Evolutionary conservation across 2,329 filamentous ascomycete genomes (phyloP).

Genomic region (Teratosphaeria epicoccoides): DNA sequence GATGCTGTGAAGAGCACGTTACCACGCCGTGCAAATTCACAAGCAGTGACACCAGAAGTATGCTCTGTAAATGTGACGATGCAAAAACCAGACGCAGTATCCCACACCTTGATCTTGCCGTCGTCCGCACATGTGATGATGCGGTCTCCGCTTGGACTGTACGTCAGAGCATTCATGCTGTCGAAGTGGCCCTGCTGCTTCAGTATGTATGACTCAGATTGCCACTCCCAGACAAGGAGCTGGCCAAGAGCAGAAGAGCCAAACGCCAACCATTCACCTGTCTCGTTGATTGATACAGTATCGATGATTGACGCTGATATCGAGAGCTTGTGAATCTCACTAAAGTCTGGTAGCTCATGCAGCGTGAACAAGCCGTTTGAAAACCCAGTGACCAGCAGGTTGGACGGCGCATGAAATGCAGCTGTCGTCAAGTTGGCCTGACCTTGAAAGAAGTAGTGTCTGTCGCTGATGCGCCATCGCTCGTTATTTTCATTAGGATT

Average conservation of each 20-base stretch:
- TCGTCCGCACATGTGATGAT: conserved; percentile 93
- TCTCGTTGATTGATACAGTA: conserved; percentile 85
- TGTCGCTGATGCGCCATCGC: conserved; percentile 83
- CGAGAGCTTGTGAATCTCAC: conserved; percentile 82
- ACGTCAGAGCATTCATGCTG: conserved; percentile 83
- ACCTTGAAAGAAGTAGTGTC: conserved; percentile 82
- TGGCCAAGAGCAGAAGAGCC: conserved; percentile 92
- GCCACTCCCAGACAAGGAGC: conserved; percentile 98
- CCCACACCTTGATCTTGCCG: conserved; percentile 98
- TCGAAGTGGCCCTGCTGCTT: conserved; percentile 98
- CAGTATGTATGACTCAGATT: conserved; percentile 95
- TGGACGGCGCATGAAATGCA: conserved; percentile 75
- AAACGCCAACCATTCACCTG: conserved; percentile 94
- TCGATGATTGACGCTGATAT: conserved; percentile 97
- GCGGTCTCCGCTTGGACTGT: conserved; percentile 85
- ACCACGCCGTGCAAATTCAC: conserved; percentile 88
- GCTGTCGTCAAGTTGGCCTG: conserved; percentile 79
- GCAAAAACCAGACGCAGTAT: conserved; percentile 91
- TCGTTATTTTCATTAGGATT: conserved; percentile 53
- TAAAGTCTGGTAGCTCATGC: conserved; percentile 94
- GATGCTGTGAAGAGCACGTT: conserved; percentile 94
- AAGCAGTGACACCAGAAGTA: conserved; percentile 84
- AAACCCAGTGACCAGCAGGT: conserved; percentile 92
- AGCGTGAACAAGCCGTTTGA: conserved; percentile 88
- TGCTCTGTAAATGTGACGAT: conserved; percentile 98